These are phyloP conservation scores for Juglanconis oblonga DNA, from an alignment of 2,329 filamentous ascomycete genomes.

Conservation along the genomic window DNA sequence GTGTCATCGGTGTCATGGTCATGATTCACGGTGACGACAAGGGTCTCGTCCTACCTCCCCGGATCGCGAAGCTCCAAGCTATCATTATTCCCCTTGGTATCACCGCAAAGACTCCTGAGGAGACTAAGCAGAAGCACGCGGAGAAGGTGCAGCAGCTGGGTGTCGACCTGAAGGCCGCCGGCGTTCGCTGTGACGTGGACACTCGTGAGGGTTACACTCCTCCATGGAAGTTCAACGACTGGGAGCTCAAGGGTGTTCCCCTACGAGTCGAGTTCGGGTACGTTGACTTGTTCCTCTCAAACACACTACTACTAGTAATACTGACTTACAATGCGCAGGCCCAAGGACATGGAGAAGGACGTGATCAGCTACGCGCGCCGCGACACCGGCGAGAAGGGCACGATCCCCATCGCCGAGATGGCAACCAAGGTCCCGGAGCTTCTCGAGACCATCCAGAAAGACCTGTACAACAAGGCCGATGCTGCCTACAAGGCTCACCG, in stretches of 20 bases:
- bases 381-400: conserved; percentile 80
- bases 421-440: conserved; percentile 71
- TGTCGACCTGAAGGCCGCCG: conserved; percentile 65
- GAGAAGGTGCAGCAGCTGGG: conserved; percentile 72
- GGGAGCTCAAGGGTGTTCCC: conserved; percentile 94
- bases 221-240: conserved; percentile 98
- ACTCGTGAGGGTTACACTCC: conserved; percentile 88
- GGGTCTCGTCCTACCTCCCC: conserved; percentile 87
- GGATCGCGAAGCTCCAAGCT: conserved; percentile 81
- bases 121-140: conserved; percentile 74
- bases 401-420: conserved; percentile 73
- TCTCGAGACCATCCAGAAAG: conserved; percentile 84
- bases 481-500: conserved; percentile 76
- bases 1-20: conserved; percentile 97
- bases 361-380: conserved; percentile 84
- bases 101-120: conserved; percentile 79
- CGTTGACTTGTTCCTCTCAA: conserved; percentile 57
- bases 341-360: conserved; percentile 56
- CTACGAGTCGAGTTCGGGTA: conserved; percentile 93
- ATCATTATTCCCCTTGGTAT: conserved; percentile 91
- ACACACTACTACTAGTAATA: background rate
- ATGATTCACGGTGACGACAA: conserved; percentile 97
- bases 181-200: conserved; percentile 78
- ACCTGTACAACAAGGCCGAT: conserved; percentile 76
- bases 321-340: conserved; percentile 1